These are phyloP conservation scores for Termitomyces titanicus DNA, from an alignment of 768 basidiomycete genomes.

Conservation along the genomic window DNA sequence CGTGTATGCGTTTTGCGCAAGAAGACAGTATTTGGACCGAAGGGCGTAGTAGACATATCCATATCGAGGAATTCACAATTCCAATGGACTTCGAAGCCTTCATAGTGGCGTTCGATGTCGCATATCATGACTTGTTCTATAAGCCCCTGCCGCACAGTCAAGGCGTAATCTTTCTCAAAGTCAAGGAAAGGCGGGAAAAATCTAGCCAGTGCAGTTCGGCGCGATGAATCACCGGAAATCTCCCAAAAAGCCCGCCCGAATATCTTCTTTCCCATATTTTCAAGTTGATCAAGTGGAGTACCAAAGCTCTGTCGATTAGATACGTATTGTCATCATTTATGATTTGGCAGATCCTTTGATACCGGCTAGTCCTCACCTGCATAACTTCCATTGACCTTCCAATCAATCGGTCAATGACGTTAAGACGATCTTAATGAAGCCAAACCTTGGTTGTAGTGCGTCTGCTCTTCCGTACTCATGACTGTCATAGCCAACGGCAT, in stretches of 20 bases:
- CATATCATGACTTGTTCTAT: constrained; percentile 17
- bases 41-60: constrained; percentile 3
- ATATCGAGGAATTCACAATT: constrained; percentile 13
- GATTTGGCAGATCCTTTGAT: not conserved
- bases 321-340: not conserved
- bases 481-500: constrained; percentile 12
- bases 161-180: constrained; percentile 15
- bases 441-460: constrained; percentile 12
- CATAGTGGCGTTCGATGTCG: constrained; percentile 13
- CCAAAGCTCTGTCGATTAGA: constrained; percentile 8
- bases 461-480: constrained; percentile 15
- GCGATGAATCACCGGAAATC: constrained; percentile 9
- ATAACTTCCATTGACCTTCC: constrained; percentile 14
- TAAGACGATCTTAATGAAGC: not conserved
- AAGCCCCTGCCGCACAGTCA: constrained; percentile 13
- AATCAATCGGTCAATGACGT: not conserved
- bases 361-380: constrained; percentile 1
- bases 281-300: constrained; percentile 8
- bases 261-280: constrained; percentile 13
- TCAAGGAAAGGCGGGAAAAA: constrained; percentile 16
- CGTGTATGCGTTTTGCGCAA: constrained; percentile 11
- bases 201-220: constrained; percentile 10
- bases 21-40: constrained; percentile 3
- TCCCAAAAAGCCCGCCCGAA: constrained; percentile 15
- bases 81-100: constrained; percentile 15